phyloP scores from a whole-genome alignment of 2,329 filamentous ascomycete species.

The Neurospora sp. region DNA sequence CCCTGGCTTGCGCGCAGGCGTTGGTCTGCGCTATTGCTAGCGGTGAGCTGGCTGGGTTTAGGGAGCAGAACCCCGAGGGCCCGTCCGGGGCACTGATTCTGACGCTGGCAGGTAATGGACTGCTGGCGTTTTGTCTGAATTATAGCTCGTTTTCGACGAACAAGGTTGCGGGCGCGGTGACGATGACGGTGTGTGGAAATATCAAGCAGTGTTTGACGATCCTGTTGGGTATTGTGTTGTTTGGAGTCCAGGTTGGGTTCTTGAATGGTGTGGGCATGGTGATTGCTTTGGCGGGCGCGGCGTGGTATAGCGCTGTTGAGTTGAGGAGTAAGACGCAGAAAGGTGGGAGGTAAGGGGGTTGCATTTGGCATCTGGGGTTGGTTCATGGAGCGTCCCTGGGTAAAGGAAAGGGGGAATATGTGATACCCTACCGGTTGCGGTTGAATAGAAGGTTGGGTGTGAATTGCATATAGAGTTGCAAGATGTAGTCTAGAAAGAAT shows the following conservation, averaged over 20 bases:
- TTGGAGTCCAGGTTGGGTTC: conserved; percentile 38
- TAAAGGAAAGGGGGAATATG: not conserved
- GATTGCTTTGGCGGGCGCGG: conserved; percentile 44
- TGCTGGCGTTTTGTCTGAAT: conserved; percentile 45
- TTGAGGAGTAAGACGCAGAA: conserved; percentile 20
- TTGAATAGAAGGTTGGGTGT: not conserved
- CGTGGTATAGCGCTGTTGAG: conserved; percentile 48
- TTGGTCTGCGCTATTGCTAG: conserved; percentile 39
- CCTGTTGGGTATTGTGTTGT: conserved; percentile 41
- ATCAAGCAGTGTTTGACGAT: conserved; percentile 49
- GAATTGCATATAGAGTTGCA: not conserved
- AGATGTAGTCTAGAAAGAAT: not conserved
- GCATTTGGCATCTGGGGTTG: not conserved
- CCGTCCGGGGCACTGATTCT: conserved; percentile 25
- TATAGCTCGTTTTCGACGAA: conserved; percentile 48
- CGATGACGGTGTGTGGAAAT: conserved; percentile 50
- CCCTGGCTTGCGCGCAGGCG: conserved; percentile 47
- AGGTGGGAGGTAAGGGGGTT: not conserved
- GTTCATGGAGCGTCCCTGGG: not conserved
- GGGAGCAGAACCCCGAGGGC: conserved; percentile 24
- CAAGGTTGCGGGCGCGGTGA: conserved; percentile 45
- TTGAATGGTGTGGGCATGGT: conserved; percentile 47
- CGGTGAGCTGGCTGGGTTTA: conserved; percentile 40
- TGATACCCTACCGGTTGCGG: not conserved
- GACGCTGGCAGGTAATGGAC: conserved; percentile 39